Evolutionary conservation across 2,329 filamentous ascomycete species (phyloP).

Genomic region (Aureobasidium melanogenum): DNA sequence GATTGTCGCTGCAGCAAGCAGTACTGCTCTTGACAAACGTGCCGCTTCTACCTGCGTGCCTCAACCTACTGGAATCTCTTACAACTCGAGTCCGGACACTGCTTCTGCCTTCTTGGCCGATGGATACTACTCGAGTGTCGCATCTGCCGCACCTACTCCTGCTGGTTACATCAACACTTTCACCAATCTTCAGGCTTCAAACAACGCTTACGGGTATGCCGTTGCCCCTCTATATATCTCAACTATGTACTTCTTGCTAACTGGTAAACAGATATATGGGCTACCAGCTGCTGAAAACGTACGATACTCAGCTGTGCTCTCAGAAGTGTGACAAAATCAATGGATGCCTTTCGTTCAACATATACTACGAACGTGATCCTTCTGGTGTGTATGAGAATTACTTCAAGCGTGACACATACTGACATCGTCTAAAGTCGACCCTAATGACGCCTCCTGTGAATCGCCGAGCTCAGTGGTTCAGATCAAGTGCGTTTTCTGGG

Average conservation of each 20-base stretch:
- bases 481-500: slow-evolving; percentile 24
- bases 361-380: slow-evolving; percentile 28
- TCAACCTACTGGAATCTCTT: slow-evolving; percentile 11
- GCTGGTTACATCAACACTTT: slow-evolving; percentile 12
- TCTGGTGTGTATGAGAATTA: slow-evolving; percentile 15
- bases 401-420: slow-evolving; percentile 17
- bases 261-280: slow-evolving; percentile 17
- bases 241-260: neutral
- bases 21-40: neutral
- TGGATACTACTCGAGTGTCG: slow-evolving; percentile 12
- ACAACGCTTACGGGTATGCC: slow-evolving; percentile 13
- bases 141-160: slow-evolving; percentile 12
- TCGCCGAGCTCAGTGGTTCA: slow-evolving; percentile 11
- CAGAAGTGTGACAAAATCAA: slow-evolving; percentile 10
- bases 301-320: slow-evolving; percentile 12
- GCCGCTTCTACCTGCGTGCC: slow-evolving; percentile 4
- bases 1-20: neutral
- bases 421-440: slow-evolving; percentile 10
- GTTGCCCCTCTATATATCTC: neutral
- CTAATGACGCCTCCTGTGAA: neutral
- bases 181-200: slow-evolving; percentile 16
- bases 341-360: slow-evolving; percentile 15
- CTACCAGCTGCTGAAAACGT: slow-evolving; percentile 12
- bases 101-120: slow-evolving; percentile 12
- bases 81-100: slow-evolving; percentile 13